phyloP scores from a whole-genome alignment of 2,329 filamentous ascomycete genomes.

The Phialocephala sp. region DNA sequence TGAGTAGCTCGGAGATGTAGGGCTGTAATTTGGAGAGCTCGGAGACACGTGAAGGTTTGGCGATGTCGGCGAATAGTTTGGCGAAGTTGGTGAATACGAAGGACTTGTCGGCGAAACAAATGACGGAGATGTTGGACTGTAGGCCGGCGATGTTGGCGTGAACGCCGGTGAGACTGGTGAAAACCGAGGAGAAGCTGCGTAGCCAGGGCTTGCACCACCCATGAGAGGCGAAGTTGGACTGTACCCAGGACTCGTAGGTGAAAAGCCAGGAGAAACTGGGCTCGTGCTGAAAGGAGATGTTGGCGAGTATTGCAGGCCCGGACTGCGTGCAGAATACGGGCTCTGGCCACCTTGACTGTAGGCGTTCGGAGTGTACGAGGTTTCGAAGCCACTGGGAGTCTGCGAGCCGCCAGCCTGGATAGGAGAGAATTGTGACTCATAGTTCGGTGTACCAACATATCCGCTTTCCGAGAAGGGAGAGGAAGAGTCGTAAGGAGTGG shows the following conservation, averaged over 20 bases:
- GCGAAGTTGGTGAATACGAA: constrained; percentile 78
- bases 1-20: constrained; percentile 41
- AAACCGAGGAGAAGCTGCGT: constrained; percentile 51
- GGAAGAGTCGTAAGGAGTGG: constrained; percentile 91
- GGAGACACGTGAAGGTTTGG: constrained; percentile 61
- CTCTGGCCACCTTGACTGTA: constrained; percentile 53
- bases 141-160: constrained; percentile 43
- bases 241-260: constrained; percentile 43
- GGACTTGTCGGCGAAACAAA: constrained; percentile 69
- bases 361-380: constrained; percentile 70
- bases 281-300: constrained; percentile 63
- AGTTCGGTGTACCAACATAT: constrained; percentile 64
- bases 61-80: constrained; percentile 74
- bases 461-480: constrained; percentile 79
- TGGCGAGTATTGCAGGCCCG: constrained; percentile 70
- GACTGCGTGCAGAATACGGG: constrained; percentile 47
- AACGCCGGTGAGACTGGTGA: constrained; percentile 64
- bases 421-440: constrained; percentile 73
- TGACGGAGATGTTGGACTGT: constrained; percentile 44
- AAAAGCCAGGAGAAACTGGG: constrained; percentile 55
- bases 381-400: constrained; percentile 66
- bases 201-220: constrained; percentile 58
- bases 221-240: constrained; percentile 61
- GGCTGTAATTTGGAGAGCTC: constrained; percentile 41
- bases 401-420: constrained; percentile 79